Percentiles rank a stretch among this genome's conserved stretches.
These are phyloP conservation scores for Mycena citricolor DNA, from an alignment of 1,284 basidiomycete species.

Conservation along the genomic window DNA sequence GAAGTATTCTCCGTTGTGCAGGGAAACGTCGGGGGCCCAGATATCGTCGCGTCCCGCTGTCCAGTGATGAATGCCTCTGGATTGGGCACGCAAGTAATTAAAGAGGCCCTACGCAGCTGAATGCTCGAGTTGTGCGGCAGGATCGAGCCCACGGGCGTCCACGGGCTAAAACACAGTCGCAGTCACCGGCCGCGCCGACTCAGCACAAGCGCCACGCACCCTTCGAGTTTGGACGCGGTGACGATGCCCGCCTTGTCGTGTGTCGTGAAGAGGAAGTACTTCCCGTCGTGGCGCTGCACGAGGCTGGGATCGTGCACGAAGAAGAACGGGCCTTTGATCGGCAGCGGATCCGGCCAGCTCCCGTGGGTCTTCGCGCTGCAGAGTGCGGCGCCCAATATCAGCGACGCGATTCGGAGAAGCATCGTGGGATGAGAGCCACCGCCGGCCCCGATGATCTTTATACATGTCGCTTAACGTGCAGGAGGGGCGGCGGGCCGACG, in stretches of 20 bases:
- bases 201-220: conserved; percentile 2
- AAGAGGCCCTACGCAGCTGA: conserved; percentile 10
- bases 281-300: conserved; percentile 15
- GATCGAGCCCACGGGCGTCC: conserved; percentile 14
- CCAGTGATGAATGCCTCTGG: background rate
- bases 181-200: background rate
- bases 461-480: too few relatives aligned
- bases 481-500: too few relatives aligned
- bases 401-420: too few relatives aligned
- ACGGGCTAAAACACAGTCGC: conserved; percentile 5
- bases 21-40: conserved; percentile 19
- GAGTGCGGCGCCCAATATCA: too few relatives aligned
- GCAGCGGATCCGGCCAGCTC: conserved; percentile 16
- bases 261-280: conserved; percentile 19
- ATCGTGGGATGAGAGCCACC: too few relatives aligned
- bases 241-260: conserved; percentile 21
- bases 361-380: too few relatives aligned
- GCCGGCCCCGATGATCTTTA: too few relatives aligned
- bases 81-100: background rate
- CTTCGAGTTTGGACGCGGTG: conserved; percentile 8
- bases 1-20: conserved; percentile 11
- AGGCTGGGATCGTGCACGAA: conserved; percentile 20
- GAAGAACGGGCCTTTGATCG: conserved; percentile 15
- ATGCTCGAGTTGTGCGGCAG: conserved; percentile 16
- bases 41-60: conserved; percentile 18